Evolutionary conservation across 2,329 filamentous ascomycete species (phyloP).

Genomic region (Dactylellina leptospora): DNA sequence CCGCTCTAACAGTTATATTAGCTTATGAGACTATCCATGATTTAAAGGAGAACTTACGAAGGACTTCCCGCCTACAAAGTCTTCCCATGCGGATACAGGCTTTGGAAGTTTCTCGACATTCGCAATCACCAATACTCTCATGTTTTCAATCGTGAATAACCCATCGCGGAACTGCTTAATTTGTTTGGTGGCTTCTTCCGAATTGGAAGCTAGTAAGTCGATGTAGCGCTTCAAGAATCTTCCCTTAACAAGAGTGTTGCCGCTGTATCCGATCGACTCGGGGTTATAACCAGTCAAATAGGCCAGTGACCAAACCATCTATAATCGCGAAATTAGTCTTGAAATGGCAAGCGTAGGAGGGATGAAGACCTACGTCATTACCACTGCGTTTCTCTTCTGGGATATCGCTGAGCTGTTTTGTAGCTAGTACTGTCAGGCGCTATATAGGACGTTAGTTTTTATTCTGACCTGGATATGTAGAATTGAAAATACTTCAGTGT

Average conservation of each 20-base stretch:
- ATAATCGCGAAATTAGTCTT: background rate
- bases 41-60: too few species aligned
- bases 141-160: constrained; percentile 84
- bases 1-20: too few species aligned
- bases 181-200: constrained; percentile 76
- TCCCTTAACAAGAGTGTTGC: constrained; percentile 84
- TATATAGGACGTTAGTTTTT: constrained; percentile 19
- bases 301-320: constrained; percentile 49
- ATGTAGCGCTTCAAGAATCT: constrained; percentile 87
- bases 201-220: constrained; percentile 79
- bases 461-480: background rate
- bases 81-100: constrained; percentile 81
- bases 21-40: too few species aligned
- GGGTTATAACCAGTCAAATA: constrained; percentile 68
- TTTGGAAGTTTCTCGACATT: constrained; percentile 77
- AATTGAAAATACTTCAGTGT: constrained; percentile 66
- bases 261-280: constrained; percentile 78
- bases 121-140: constrained; percentile 83
- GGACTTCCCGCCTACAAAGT: constrained; percentile 64
- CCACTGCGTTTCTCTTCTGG: constrained; percentile 91
- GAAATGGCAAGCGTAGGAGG: background rate
- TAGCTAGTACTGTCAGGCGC: constrained; percentile 63
- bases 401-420: constrained; percentile 87
- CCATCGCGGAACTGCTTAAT: constrained; percentile 78
- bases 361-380: constrained; percentile 61